Percentiles rank a stretch among this genome's conserved stretches.
phyloP scores from a whole-genome alignment of 2,329 filamentous ascomycete genomes.

The Orbilia brochopaga region DNA sequence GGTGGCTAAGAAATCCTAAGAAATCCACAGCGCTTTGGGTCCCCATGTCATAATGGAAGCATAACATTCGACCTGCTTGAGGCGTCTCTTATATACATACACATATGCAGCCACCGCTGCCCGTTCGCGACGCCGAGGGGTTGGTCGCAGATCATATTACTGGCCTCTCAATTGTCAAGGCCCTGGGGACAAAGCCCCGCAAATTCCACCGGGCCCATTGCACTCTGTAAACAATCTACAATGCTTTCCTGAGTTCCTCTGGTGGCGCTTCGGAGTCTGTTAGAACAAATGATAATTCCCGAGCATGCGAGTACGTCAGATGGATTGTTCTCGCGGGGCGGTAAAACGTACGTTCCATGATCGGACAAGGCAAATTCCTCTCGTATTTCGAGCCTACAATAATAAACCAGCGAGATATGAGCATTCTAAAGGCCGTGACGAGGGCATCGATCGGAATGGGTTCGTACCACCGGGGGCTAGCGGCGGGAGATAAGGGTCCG shows the following conservation, averaged over 20 bases:
- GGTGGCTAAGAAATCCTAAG: no score
- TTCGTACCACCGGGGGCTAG: slow-evolving; percentile 87
- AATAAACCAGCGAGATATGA: slow-evolving; percentile 27
- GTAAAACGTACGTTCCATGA: slow-evolving; percentile 75
- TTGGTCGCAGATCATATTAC: not conserved
- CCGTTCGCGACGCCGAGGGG: no score
- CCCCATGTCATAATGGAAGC: no score
- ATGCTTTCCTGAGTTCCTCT: not conserved
- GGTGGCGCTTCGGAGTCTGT: not conserved
- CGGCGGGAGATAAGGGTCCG: slow-evolving; percentile 86
- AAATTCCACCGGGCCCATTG: no score
- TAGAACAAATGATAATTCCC: not conserved
- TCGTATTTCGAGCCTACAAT: slow-evolving; percentile 88
- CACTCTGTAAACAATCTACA: not conserved
- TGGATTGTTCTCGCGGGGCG: not conserved
- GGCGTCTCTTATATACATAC: not conserved
- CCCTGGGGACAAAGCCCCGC: not conserved
- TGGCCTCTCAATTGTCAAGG: not conserved
- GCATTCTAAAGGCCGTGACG: not conserved
- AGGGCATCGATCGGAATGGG: slow-evolving; percentile 3
- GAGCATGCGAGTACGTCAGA: not conserved
- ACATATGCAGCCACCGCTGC: not conserved
- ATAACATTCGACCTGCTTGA: not conserved
- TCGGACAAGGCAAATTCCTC: slow-evolving; percentile 82
- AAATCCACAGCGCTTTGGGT: no score